phyloP scores from a whole-genome alignment of 805 yeast genomes.

The Candida pini region DNA sequence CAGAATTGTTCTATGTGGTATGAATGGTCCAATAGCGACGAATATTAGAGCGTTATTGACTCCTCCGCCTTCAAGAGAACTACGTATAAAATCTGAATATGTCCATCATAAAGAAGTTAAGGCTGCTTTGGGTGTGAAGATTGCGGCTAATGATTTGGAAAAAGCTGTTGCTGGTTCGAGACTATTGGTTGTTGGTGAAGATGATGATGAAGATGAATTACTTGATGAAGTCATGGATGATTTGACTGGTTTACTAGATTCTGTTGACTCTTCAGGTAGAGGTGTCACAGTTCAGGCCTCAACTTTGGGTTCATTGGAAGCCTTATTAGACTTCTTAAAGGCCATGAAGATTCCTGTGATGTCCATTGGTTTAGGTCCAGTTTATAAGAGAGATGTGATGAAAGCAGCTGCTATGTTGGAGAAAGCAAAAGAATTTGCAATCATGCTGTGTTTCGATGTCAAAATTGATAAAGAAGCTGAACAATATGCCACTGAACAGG shows the following conservation, averaged over 20 bases:
- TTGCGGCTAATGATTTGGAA: slow-evolving; percentile 95
- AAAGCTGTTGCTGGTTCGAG: slow-evolving; percentile 99
- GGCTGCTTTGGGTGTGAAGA: slow-evolving; percentile 98
- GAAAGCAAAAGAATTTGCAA: slow-evolving; percentile 89
- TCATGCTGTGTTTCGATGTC: slow-evolving; percentile 98
- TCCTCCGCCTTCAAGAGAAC: slow-evolving; percentile 95
- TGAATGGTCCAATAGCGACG: slow-evolving; percentile 97
- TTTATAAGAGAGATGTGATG: slow-evolving; percentile 96
- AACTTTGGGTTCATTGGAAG: slow-evolving; percentile 96
- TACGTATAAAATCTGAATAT: slow-evolving; percentile 95
- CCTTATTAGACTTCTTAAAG: slow-evolving; percentile 91
- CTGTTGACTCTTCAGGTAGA: slow-evolving; percentile 89
- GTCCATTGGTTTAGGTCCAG: slow-evolving; percentile 98
- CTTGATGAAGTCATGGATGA: slow-evolving; percentile 99
- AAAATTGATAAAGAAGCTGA: slow-evolving; percentile 97
- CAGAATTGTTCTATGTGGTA: slow-evolving; percentile 90
- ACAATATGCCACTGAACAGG: slow-evolving; percentile 92
- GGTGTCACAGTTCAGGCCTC: slow-evolving; percentile 99
- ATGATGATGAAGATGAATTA: slow-evolving; percentile 94
- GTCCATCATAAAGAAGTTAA: slow-evolving; percentile 96
- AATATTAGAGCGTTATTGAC: slow-evolving; percentile 93
- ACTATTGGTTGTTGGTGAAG: slow-evolving; percentile 89
- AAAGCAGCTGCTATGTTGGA: slow-evolving; percentile 96
- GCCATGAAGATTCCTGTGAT: slow-evolving; percentile 99
- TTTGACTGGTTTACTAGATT: slow-evolving; percentile 86